A percentile compares a stretch with the other conserved stretches of the same genome.
phyloP scores from a whole-genome alignment of 2,329 filamentous ascomycete genomes.

The Volutella citrinella region DNA sequence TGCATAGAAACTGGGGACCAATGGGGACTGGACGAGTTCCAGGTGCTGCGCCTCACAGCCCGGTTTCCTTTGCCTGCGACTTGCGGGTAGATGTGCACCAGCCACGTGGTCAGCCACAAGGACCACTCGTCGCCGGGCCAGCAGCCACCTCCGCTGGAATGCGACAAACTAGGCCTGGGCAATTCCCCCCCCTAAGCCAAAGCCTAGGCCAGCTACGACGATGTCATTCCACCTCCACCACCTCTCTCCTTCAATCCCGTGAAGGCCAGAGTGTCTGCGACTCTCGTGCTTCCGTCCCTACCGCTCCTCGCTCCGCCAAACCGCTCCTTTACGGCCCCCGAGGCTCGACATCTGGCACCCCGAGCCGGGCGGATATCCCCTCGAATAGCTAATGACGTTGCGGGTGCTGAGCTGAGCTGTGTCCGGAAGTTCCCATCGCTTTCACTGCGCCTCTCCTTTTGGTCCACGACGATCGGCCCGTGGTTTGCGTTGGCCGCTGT shows the following conservation, averaged over 20 bases:
- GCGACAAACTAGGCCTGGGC: conserved; percentile 18
- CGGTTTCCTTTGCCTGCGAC: too few relatives aligned
- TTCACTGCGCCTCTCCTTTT: conserved; percentile 12
- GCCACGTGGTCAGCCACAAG: conserved; percentile 14
- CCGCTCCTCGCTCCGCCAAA: conserved; percentile 2
- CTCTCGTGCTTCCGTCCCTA: conserved; percentile 1
- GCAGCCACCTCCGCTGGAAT: conserved; percentile 19
- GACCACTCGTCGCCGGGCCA: conserved; percentile 29
- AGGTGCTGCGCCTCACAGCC: too few relatives aligned
- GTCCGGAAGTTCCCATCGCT: conserved; percentile 14
- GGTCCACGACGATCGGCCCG: not conserved
- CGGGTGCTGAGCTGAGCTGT: conserved; percentile 22
- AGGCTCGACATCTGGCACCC: too few relatives aligned
- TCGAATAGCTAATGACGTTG: conserved; percentile 28
- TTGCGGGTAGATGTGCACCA: too few relatives aligned
- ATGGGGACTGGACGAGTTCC: too few relatives aligned
- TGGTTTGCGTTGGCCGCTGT: conserved; percentile 7
- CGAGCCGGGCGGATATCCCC: too few relatives aligned
- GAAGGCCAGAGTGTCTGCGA: conserved; percentile 16
- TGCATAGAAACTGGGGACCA: too few relatives aligned
- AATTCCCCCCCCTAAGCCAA: conserved; percentile 17
- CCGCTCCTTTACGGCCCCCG: conserved; percentile 7
- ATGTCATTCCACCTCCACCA: conserved; percentile 27
- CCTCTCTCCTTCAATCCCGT: conserved; percentile 23
- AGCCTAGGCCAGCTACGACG: conserved; percentile 12